These are phyloP conservation scores for Scenedesmus sp. DNA, from an alignment of 163 green algal genomes.

Conservation along the genomic window DNA sequence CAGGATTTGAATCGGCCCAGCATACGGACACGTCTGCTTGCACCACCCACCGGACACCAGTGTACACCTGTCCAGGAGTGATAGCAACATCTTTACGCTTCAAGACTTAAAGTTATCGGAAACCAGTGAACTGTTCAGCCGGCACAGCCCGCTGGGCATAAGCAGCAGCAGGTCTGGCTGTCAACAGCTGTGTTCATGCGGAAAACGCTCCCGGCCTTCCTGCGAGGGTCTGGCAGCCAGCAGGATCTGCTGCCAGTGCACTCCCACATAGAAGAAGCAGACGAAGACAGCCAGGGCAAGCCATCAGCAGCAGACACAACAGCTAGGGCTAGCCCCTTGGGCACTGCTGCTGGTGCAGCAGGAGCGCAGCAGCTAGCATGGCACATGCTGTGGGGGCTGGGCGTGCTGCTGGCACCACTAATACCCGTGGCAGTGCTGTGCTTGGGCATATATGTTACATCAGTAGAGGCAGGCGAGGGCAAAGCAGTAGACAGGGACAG, in stretches of 20 bases:
- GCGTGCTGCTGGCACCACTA: not conserved
- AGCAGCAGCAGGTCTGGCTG: not conserved
- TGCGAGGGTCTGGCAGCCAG: not conserved
- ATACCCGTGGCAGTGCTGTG: conserved; percentile 41
- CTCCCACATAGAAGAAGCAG: not conserved
- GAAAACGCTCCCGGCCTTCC: not conserved
- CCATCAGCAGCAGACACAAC: not conserved
- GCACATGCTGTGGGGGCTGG: not conserved
- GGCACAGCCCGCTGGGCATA: not conserved
- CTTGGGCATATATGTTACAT: conserved; percentile 27
- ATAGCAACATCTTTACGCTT: no score
- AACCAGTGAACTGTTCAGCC: not conserved
- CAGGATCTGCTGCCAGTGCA: not conserved
- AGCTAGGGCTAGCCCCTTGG: not conserved
- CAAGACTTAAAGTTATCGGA: no score
- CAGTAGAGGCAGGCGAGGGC: not conserved
- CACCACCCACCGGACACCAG: no score
- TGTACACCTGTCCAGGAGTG: no score
- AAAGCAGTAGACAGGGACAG: conserved; percentile 9
- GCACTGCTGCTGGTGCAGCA: not conserved
- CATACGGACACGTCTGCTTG: not conserved
- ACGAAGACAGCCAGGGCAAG: not conserved
- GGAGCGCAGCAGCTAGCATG: conserved; percentile 1
- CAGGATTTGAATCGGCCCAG: not conserved
- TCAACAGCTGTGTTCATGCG: not conserved